Percentiles rank a stretch among this genome's conserved stretches.
Evolutionary conservation across 2,329 filamentous ascomycete species (phyloP).

Genomic region (Cladorrhinum sp.): DNA sequence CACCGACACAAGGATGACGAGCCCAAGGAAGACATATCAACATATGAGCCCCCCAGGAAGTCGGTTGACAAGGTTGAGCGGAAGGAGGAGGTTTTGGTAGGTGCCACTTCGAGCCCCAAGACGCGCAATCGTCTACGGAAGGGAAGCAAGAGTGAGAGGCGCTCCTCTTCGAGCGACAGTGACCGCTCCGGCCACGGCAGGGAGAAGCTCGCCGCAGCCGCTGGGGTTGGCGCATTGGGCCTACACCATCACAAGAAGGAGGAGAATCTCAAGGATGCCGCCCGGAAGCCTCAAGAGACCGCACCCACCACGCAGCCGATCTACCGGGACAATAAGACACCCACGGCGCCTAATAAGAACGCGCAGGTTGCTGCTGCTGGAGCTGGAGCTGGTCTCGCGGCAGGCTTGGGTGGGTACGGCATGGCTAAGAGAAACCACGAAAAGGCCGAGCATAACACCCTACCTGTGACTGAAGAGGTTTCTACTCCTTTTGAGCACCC

Average conservation of each 20-base stretch:
- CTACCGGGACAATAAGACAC: not conserved
- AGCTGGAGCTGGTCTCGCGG: slow-evolving; percentile 7
- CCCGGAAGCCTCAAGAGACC: not conserved
- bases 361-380: not conserved
- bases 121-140: slow-evolving; percentile 13
- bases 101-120: not conserved
- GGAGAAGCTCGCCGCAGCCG: slow-evolving; percentile 20
- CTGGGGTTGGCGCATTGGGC: slow-evolving; percentile 18
- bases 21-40: slow-evolving; percentile 6
- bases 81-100: not conserved
- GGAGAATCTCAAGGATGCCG: slow-evolving; percentile 11
- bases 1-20: slow-evolving; percentile 23
- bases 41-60: slow-evolving; percentile 5
- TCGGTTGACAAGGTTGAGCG: not conserved
- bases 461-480: slow-evolving; percentile 1
- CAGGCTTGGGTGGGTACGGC: slow-evolving; percentile 12
- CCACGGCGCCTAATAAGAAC: not conserved
- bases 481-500: slow-evolving; percentile 22
- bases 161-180: not conserved
- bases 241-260: slow-evolving; percentile 16
- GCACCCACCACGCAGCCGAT: not conserved
- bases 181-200: slow-evolving; percentile 11
- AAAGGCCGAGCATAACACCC: not conserved
- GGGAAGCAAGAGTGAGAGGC: slow-evolving; percentile 7
- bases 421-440: slow-evolving; percentile 6